Conservation (phyloP, 2,329 filamentous ascomycete species). For the Cladosporium phlei region DNA sequence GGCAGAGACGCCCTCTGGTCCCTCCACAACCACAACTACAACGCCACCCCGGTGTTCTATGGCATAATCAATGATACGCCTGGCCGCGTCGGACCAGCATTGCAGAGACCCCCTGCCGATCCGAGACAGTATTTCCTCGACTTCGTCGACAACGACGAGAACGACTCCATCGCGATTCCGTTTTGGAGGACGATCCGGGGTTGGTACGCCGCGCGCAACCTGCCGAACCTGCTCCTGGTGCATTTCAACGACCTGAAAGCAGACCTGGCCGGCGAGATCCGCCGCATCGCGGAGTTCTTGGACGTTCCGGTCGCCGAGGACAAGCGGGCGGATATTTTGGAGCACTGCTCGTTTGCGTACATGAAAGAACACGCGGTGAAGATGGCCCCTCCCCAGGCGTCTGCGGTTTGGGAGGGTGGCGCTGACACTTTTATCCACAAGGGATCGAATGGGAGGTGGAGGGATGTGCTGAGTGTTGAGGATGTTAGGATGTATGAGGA, state of each 20-base stretch:
- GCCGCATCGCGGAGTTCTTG: not conserved
- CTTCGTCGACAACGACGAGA: not conserved
- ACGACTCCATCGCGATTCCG: not conserved
- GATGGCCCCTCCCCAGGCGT: not conserved
- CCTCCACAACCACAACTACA: constrained; percentile 1
- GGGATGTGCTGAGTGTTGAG: not conserved
- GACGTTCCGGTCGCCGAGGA: not conserved
- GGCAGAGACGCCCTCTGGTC: not conserved
- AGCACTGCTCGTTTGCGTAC: not conserved
- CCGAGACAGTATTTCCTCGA: constrained; percentile 2
- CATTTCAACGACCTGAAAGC: constrained; percentile 3
- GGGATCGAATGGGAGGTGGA: constrained; percentile 2
- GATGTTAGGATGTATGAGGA: not conserved
- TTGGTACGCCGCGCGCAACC: not conserved
- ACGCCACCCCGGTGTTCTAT: not conserved
- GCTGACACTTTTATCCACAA: not conserved
- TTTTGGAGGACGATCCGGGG: not conserved
- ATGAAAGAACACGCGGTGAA: not conserved
- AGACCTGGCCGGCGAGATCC: not conserved
- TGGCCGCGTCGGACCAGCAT: not conserved
- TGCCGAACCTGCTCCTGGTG: constrained; percentile 1
- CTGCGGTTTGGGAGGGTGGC: not conserved
- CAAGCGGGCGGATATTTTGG: not conserved
- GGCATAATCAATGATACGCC: not conserved
- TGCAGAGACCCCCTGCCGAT: not conserved